A percentile compares a stretch with the other conserved stretches of the same genome.
Evolutionary conservation across 2,329 filamentous ascomycete genomes (phyloP).

Genomic region (Colletotrichum kahawae): DNA sequence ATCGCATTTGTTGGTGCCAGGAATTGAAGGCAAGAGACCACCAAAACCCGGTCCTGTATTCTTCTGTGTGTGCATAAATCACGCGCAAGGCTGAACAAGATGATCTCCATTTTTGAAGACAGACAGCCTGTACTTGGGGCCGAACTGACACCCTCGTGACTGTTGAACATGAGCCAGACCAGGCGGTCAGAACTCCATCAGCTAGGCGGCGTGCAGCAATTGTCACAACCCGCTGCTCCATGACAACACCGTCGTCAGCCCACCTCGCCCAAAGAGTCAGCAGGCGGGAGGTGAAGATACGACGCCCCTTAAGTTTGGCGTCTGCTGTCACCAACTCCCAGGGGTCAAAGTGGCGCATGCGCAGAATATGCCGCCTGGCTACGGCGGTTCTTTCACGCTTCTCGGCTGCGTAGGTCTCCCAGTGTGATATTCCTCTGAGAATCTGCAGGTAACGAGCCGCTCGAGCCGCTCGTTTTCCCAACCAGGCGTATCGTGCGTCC

Average conservation of each 20-base stretch:
- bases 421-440: slow-evolving; percentile 40
- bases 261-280: slow-evolving; percentile 1
- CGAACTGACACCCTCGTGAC: background rate
- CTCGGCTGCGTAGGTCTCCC: slow-evolving; percentile 69
- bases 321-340: slow-evolving; percentile 25
- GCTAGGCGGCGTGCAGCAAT: background rate
- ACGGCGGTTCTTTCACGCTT: slow-evolving; percentile 70
- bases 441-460: slow-evolving; percentile 17
- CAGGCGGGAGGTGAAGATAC: background rate
- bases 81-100: background rate
- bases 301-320: background rate
- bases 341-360: slow-evolving; percentile 44
- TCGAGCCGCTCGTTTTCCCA: slow-evolving; percentile 1
- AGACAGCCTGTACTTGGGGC: background rate
- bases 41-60: background rate
- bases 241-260: background rate
- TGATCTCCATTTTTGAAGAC: background rate
- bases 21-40: background rate
- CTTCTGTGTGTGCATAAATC: background rate
- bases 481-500: background rate
- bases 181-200: background rate
- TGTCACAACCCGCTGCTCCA: background rate
- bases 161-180: background rate
- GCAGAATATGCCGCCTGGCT: slow-evolving; percentile 73
- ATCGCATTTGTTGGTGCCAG: background rate